Evolutionary conservation across 768 basidiomycete species (phyloP).

Genomic region (Tylopilus subfusipes): DNA sequence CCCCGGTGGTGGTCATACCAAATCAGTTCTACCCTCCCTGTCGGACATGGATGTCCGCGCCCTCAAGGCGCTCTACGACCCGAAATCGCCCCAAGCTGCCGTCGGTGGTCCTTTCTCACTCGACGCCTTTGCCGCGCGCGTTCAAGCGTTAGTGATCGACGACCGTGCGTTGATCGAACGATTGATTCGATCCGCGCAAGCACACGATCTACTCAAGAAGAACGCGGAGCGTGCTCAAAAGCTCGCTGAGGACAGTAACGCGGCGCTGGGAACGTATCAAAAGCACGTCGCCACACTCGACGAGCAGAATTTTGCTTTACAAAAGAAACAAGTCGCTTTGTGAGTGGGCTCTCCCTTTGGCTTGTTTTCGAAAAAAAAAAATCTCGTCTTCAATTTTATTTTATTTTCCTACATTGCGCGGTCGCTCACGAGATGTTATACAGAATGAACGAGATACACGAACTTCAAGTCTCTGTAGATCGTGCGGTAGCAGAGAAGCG

Average conservation of each 20-base stretch:
- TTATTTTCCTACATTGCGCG: not conserved
- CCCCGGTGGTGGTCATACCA: conserved; percentile 29
- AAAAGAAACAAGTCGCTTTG: conserved; percentile 54
- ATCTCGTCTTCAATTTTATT: not conserved
- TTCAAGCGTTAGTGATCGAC: conserved; percentile 79
- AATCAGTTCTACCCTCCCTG: conserved; percentile 46
- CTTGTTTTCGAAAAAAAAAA: not conserved
- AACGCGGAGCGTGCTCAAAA: conserved; percentile 91
- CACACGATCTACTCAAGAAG: conserved; percentile 87
- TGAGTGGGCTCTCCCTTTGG: conserved; percentile 35
- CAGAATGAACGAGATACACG: conserved; percentile 65
- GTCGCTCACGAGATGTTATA: not conserved
- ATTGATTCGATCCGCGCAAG: conserved; percentile 79
- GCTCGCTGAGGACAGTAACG: conserved; percentile 77
- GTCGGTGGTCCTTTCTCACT: conserved; percentile 50
- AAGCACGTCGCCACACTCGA: conserved; percentile 80
- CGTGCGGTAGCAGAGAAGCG: conserved; percentile 58
- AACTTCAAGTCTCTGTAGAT: conserved; percentile 61
- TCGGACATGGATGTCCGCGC: conserved; percentile 85
- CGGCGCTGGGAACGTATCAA: conserved; percentile 84
- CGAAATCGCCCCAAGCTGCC: conserved; percentile 30
- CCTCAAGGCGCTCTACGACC: conserved; percentile 75
- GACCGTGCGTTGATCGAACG: conserved; percentile 83
- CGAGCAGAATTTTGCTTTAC: conserved; percentile 59
- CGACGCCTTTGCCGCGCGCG: conserved; percentile 72